Base-by-base conservation (phyloP, 2,329 filamentous ascomycete genomes). In the Juglanconis juglandina region DNA sequence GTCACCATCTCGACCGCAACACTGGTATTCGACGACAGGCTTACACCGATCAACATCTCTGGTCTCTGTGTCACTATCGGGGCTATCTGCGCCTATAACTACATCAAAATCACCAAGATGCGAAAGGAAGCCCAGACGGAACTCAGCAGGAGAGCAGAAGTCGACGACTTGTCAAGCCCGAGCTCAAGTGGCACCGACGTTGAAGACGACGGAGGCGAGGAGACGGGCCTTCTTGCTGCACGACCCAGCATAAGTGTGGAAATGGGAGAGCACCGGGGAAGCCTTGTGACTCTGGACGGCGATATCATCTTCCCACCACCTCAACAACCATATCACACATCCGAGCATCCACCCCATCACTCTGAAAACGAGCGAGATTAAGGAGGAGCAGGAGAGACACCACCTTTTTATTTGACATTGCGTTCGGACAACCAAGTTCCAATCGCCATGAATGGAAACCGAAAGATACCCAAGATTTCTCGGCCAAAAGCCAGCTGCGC, bases 41-140 rank as follows among this genome's bases (percentile, higher is more conserved):
- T 99, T 50, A 97, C 93, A 0, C 79, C 88, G 0, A 86, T 99
- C 78, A 99, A 99, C 73, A 79, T 97, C 9, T 84, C 89, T 14
- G 95, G 95, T 7, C 79, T 99, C 11, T 71, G 96, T n/a, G 87
- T 96, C 53, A 99, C 95, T 0, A 91, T 98, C 66, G 79, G 82
- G 47, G 93, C 92, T 65, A 99, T 99, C 65, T 87, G 80, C 5
- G 86, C 87, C 13, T 99, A 99, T 76, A 99, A 99, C 71, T 97
- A 91, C 71, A 87, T 98, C 74, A 98, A 99, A 74, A 91, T 98
- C 64, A 82, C 80, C 53, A 91, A 90, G 75, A 97, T 99, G 95
- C 84, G 91, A 51, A 77, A 83, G 58, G 90, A 96, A 11, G 91
- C 92, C 1, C 80, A 80, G 67, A 70, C 73, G 39, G 77, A 81